Evolutionary conservation across 2,329 filamentous ascomycete species (phyloP), one percentile per base, ranked within the genome.

Genomic region (Neofusicoccum kwambonambiense): DNA sequence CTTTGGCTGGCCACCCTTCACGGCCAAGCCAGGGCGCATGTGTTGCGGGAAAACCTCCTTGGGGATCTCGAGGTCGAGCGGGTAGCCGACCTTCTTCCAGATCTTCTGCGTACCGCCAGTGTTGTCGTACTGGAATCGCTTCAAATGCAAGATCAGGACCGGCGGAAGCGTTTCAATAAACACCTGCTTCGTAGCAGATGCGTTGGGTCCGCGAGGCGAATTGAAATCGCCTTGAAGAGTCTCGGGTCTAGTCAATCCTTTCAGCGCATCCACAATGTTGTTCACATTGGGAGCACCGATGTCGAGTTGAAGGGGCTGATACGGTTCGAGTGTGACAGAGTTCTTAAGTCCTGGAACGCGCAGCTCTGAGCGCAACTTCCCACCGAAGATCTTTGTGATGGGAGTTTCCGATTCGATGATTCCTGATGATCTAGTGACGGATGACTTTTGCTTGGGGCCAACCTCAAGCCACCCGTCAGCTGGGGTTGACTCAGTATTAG

Each of bases 21-120:
- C 82, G 31, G 85, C 82, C 68, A 91, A 81, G 50, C 84, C 84
- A 69, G 87, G 88, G 62, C 90, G 87, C 75, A 89, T 90, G 72
- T 90, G 86, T 35, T 89, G 87, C 11, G 93, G 90, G 72, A 99
- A 90, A 9, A 92, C 90, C 74, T 98, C 94, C 65, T 89, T 90
- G 0, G 95, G 95, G 68, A 99, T 92, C 75, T 98, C 94, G 58
- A 99, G 84, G 73, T 98, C 93, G 34, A 99, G 82, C 0, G 95
- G 95, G 73, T 99, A 99, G 19, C 93, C 94, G 65, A 99, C 85
- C 81, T 94, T 96, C 82, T 98, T 99, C 92, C 94, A 97, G 68
- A 98, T 96, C 83, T 99, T 99, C 73, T 97, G 90, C 0, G 93
- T 96, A 27, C 93, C 93, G 50, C 89, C 91, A 65, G 89, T 87